These are phyloP conservation scores for Mortierella alpina DNA, from an alignment of 192 early-diverging fungal genomes.

Conservation along the genomic window DNA sequence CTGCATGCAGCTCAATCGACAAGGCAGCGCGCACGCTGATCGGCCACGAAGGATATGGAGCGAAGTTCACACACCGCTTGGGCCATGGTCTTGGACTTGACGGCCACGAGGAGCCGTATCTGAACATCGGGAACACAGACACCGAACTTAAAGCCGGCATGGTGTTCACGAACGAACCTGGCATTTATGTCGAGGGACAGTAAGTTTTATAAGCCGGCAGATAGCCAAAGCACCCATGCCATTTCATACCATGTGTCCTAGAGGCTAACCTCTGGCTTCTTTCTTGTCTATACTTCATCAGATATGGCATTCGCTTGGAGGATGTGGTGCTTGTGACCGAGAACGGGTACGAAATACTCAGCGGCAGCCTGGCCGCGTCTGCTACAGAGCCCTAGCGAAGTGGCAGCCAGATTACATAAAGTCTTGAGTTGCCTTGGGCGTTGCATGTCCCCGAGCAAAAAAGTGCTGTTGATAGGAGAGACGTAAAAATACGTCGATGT, in stretches of 20 bases:
- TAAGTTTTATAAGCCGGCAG: conserved; percentile 30
- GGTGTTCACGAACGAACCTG: conserved; percentile 65
- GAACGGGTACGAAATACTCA: conserved; percentile 51
- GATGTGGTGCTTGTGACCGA: conserved; percentile 53
- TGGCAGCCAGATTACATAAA: background rate
- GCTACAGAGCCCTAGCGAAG: conserved; percentile 12
- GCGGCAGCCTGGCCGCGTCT: conserved; percentile 35
- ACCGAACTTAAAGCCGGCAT: conserved; percentile 55
- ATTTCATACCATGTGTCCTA: background rate
- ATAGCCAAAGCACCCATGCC: background rate
- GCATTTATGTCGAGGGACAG: conserved; percentile 60
- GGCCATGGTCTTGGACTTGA: conserved; percentile 66
- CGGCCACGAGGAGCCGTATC: conserved; percentile 66
- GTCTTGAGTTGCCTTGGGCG: background rate
- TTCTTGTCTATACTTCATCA: background rate
- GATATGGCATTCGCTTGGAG: conserved; percentile 49
- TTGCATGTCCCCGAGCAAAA: no score
- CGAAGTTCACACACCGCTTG: conserved; percentile 60
- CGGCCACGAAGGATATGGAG: conserved; percentile 50
- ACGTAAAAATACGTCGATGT: no score
- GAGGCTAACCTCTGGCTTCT: no score
- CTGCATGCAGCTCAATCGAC: conserved; percentile 59
- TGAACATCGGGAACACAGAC: conserved; percentile 58
- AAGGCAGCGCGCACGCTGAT: conserved; percentile 56
- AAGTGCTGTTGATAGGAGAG: no score